Base-by-base conservation (phyloP, 2,329 filamentous ascomycete genomes). In the Stagonosporopsis chrysanthemi region DNA sequence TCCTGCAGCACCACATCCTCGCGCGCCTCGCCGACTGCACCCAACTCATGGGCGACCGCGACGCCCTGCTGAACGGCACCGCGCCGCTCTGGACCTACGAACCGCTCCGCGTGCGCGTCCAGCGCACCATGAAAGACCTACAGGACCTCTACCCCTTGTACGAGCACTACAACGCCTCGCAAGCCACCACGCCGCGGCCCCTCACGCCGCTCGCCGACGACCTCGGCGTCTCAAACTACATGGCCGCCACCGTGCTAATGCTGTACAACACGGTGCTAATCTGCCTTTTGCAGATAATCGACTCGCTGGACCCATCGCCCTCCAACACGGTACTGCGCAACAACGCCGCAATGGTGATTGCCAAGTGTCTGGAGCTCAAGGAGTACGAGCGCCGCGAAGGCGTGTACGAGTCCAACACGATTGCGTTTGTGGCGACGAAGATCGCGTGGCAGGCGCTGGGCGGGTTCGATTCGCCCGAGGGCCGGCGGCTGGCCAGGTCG, bases 371-470 rank as follows among this genome's bases (percentile, higher is more conserved):
- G 9, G 64, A 72, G 41, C 42, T 67, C 6, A 68, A 69, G 41
- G 52, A 58, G 38, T 60, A 60, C 19, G 58, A 66, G 38, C 64
- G 61, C 38, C 52, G 53, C 9, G 46, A 57, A 31, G 64, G 65
- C 11, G 52, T 48, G 15, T 50, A 56, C 3, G 58, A 67, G 33
- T 66, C 67, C 6, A 71, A 68, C 38, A 70, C 68, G 1, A 68
- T 72, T 36, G 56, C 58, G 2, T 67, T 66, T 40, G 60, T 70
- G 2, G 67, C 69, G 4, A 70, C 62, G 2, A 69, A 67, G 44
- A 52, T 70, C 2, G 69, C 68, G 4, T 71, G 69, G 69, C 61
- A 68, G 38, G 60, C 62, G 4, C 43, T 73, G 6, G 70, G 69
- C 19, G 61, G 66, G 0, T 67, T 68, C 24, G 51, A 58, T 15